Base-by-base conservation (phyloP, 208 protist genomes). In the Phytomonas francai region DNA sequence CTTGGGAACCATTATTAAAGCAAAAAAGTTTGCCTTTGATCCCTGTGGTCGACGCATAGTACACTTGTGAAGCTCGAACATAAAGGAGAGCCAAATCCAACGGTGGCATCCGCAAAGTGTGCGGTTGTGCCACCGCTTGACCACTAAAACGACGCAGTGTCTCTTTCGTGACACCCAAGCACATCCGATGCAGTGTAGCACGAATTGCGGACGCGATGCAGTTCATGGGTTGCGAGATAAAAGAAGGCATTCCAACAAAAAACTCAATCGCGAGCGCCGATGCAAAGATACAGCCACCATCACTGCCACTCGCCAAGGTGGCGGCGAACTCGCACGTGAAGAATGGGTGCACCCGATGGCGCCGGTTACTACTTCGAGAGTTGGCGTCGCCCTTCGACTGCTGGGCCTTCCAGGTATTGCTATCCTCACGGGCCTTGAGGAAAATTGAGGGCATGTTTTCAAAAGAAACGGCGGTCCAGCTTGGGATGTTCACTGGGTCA, bases 311-410 rank as follows among this genome's bases (percentile, higher is more conserved):
- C 11, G 76, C 77, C 16, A 87, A 28, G 32, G 80, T 83, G 14
- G 78, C 74, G 7, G 81, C 33, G 45, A 92, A 88, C 68, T 92
- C 83, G 12, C 81, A 79, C 30, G 77, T 73, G 31, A 88, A 89
- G 65, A 80, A 83, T 2, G 82, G 79, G 29, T 31, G 71, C 4
- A 84, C 67, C 45, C 63, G 71, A 36, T 79, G 75, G 31, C 73
- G 71, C 36, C 72, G 76, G 28, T 11, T 62, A 51, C 36, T 73
- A 56, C 56, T 45, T 3, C 67, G 34, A 12, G 22, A 66, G 62
- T 33, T 29, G 59, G 51, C 68, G 11, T 28, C 66, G 25, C 60
- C 65, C 29, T 30, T 74, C 36, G 68, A 59, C 16, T 59, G 34
- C 45, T 65, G 31, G 19, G 33, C 56, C 36, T 63, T 63, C 12